phyloP scores from a whole-genome alignment of 495 filamentous ascomycete species.

The Talaromyces proteolyticus region DNA sequence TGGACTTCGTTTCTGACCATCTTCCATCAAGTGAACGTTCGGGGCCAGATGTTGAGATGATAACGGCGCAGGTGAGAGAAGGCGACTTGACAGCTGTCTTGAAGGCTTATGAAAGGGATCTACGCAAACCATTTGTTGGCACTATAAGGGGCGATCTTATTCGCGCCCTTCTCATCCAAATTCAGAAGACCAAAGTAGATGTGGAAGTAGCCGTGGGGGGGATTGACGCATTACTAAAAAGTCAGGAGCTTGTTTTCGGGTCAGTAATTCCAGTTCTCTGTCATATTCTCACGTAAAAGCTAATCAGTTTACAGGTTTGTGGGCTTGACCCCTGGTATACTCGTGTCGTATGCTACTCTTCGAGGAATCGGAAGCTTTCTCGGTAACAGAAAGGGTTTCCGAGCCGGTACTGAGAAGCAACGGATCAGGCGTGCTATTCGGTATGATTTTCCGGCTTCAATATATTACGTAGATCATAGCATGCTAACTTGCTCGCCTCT shows the following conservation, averaged over 20 bases:
- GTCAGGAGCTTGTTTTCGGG: conserved; percentile 94
- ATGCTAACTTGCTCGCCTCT: conserved; percentile 8
- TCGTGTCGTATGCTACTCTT: conserved; percentile 71
- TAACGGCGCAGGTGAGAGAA: conserved; percentile 73
- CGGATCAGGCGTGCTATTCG: conserved; percentile 68
- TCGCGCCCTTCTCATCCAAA: conserved; percentile 85
- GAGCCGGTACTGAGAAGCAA: conserved; percentile 50
- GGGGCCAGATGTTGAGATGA: conserved; percentile 54
- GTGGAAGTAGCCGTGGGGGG: conserved; percentile 93
- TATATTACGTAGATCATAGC: background rate
- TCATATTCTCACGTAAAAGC: background rate
- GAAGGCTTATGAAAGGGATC: conserved; percentile 81
- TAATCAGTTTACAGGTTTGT: conserved; percentile 53
- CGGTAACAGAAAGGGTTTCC: conserved; percentile 60
- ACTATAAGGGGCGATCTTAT: conserved; percentile 81
- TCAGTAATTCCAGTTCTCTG: conserved; percentile 15
- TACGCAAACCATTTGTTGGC: conserved; percentile 71
- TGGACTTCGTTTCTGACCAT: conserved; percentile 85
- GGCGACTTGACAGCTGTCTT: conserved; percentile 91
- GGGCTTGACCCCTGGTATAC: conserved; percentile 80
- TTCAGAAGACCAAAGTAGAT: conserved; percentile 98
- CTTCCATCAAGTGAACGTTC: conserved; percentile 46
- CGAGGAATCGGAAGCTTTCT: conserved; percentile 66
- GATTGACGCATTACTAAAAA: conserved; percentile 87
- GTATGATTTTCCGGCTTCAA: conserved; percentile 24